phyloP scores from a whole-genome alignment of 169 alveolate species.

The Plasmodium coatneyi region DNA sequence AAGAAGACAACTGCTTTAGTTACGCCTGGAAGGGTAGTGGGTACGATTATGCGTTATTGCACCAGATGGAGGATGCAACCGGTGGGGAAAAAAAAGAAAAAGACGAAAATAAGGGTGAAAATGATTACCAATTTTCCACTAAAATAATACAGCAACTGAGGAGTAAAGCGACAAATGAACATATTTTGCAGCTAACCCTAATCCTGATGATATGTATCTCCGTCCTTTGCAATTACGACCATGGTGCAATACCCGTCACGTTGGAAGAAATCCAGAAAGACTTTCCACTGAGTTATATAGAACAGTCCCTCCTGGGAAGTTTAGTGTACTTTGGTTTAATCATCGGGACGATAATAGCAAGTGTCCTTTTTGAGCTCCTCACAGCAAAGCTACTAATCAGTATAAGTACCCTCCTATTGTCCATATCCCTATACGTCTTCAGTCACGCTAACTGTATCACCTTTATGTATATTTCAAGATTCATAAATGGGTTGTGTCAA shows the following conservation, averaged over 20 bases:
- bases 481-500: conserved; percentile 92
- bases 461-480: conserved; percentile 87
- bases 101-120: neutral
- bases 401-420: conserved; percentile 75
- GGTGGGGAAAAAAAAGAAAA: neutral
- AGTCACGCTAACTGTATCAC: conserved; percentile 79
- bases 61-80: neutral
- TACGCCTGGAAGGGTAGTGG: neutral
- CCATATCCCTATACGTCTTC: conserved; percentile 78
- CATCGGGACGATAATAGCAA: conserved; percentile 83
- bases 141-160: neutral
- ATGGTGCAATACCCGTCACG: conserved; percentile 83
- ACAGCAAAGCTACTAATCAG: conserved; percentile 79
- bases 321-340: conserved; percentile 86
- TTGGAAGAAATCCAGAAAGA: conserved; percentile 79
- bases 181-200: conserved; percentile 25
- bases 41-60: conserved; percentile 25
- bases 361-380: conserved; percentile 74
- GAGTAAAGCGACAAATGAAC: neutral
- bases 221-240: conserved; percentile 79
- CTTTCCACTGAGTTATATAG: conserved; percentile 76
- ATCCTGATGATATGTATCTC: conserved; percentile 56
- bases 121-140: neutral
- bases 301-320: conserved; percentile 84
- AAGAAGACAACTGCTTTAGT: conserved; percentile 27